Evolutionary conservation across 1,139 yeast species (phyloP).

Genomic region (Pneumocystis carinii): DNA sequence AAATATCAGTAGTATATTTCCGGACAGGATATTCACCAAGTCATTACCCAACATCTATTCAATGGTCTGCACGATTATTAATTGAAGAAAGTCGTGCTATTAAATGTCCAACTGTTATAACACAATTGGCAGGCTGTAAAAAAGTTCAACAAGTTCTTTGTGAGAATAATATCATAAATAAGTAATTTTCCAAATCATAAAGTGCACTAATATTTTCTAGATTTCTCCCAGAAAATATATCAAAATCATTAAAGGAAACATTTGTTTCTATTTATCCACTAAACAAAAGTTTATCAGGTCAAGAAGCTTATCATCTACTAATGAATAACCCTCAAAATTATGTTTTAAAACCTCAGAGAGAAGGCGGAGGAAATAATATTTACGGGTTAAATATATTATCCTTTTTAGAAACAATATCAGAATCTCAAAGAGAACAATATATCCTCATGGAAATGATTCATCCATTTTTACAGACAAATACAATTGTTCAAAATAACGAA

Average conservation of each 20-base stretch:
- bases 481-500: conserved; percentile 53
- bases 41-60: conserved; percentile 44
- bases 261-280: conserved; percentile 80
- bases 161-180: conserved; percentile 32
- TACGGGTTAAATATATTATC: conserved; percentile 71
- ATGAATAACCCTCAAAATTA: conserved; percentile 49
- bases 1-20: conserved; percentile 76
- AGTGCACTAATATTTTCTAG: not conserved
- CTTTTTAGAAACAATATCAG: conserved; percentile 46
- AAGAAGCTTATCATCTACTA: conserved; percentile 51
- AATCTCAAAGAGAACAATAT: conserved; percentile 74
- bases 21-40: conserved; percentile 78
- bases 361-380: conserved; percentile 87
- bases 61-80: conserved; percentile 63
- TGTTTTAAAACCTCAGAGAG: conserved; percentile 92
- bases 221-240: conserved; percentile 16
- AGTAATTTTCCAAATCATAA: conserved; percentile 29
- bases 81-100: conserved; percentile 68
- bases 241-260: conserved; percentile 34
- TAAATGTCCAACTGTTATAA: conserved; percentile 77
- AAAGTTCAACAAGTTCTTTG: conserved; percentile 83
- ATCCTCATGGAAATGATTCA: conserved; percentile 84
- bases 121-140: conserved; percentile 85
- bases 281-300: conserved; percentile 50
- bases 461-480: conserved; percentile 54